Base-by-base conservation (phyloP, 371 early-diverging fungal genomes). In the Phascolomyces articulosus region DNA sequence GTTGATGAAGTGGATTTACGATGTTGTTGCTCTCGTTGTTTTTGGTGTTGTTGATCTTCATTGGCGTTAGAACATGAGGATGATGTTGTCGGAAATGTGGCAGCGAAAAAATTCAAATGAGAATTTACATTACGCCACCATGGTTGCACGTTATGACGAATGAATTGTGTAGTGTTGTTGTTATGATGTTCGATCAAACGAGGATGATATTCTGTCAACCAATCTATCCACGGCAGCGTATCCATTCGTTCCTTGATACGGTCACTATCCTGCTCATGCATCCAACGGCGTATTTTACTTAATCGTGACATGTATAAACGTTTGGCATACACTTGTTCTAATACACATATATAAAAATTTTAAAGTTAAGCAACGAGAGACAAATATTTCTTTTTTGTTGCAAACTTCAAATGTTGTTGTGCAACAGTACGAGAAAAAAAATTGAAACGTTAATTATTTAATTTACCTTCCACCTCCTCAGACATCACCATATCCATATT, bases 151-250 rank as follows among this genome's bases (percentile, higher is more conserved):
- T 9, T 51, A 51, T 51, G 51, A 51, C 51, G 51, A 51, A 51
- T 24, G 3, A 51, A 51, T 51, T 51, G 51, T n/a, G 51, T 51
- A n/a, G n/a, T n/a, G n/a, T n/a, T n/a, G n/a, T n/a, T n/a, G n/a
- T n/a, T n/a, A n/a, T n/a, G n/a, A 51, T 51, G 51, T 24, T 23
- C 51, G 24, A 1, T n/a, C n/a, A n/a, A n/a, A n/a, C n/a, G n/a
- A 23, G 78, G 51, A 23, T 23, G 51, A 24, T 51, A 7, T 53
- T 83, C 83, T 40, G 78, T 79, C 11, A 80, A 58, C 83, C 83
- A 80, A 53, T 83, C 80, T 3, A 83, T 76, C 83, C 83, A 83
- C 6, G 80, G 75, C 44, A 80, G 60, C 15, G 67, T 73, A 34
- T 66, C 69, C 21, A 64, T 49, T 21, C 0, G 2, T 15, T 23